phyloP scores from a whole-genome alignment of 805 yeast species.

The Kuraishia floccosa region DNA sequence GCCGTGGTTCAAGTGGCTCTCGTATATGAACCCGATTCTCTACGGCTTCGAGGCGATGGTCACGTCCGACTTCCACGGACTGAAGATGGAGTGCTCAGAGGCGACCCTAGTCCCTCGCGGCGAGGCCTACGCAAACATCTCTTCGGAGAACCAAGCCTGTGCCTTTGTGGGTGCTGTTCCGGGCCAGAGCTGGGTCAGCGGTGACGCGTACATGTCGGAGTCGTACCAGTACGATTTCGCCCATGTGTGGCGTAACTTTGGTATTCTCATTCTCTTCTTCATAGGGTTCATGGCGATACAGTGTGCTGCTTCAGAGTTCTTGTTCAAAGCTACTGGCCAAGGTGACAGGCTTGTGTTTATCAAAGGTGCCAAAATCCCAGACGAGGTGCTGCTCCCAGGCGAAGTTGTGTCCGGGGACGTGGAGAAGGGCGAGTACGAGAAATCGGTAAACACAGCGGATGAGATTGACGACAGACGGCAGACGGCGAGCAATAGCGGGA shows the following conservation, averaged over 20 bases:
- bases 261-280: slow-evolving; percentile 16
- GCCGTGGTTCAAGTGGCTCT: slow-evolving; percentile 64
- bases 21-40: slow-evolving; percentile 43
- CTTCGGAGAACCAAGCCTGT: slow-evolving; percentile 36
- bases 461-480: slow-evolving; percentile 14
- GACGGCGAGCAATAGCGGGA: slow-evolving; percentile 13
- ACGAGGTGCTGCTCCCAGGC: slow-evolving; percentile 19
- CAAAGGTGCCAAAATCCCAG: neutral
- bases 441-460: slow-evolving; percentile 27
- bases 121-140: slow-evolving; percentile 29
- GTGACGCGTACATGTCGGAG: slow-evolving; percentile 38
- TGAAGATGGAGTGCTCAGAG: slow-evolving; percentile 35
- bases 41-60: slow-evolving; percentile 55
- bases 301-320: slow-evolving; percentile 16
- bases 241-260: slow-evolving; percentile 24
- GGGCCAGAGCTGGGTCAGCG: slow-evolving; percentile 41
- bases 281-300: slow-evolving; percentile 10
- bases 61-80: slow-evolving; percentile 51
- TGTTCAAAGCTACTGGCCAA: slow-evolving; percentile 15
- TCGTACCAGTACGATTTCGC: slow-evolving; percentile 36
- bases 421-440: neutral
- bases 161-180: slow-evolving; percentile 46
- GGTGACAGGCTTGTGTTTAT: slow-evolving; percentile 15
- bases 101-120: slow-evolving; percentile 46
- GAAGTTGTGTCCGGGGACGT: neutral